Percentiles rank a stretch among this genome's conserved stretches.
Evolutionary conservation across 768 basidiomycete species (phyloP).

Genomic region (Tylopilus balloui): DNA sequence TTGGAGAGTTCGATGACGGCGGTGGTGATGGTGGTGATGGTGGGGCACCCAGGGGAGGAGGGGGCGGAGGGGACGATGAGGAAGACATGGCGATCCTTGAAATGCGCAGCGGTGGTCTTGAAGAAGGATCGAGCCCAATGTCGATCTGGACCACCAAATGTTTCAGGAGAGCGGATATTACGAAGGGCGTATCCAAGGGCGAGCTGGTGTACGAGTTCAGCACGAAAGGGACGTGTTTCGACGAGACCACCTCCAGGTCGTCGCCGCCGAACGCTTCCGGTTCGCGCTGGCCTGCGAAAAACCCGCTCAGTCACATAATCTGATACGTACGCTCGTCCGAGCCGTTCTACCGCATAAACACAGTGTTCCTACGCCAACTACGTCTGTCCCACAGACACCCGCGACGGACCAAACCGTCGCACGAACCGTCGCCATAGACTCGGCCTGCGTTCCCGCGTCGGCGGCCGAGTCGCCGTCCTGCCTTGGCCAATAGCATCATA

Average conservation of each 20-base stretch:
- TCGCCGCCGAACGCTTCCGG: too few relatives aligned
- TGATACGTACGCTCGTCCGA: too few relatives aligned
- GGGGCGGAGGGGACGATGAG: neutral
- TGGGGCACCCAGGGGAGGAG: neutral
- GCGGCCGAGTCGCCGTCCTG: neutral
- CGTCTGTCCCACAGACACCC: constrained; percentile 18
- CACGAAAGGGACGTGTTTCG: neutral
- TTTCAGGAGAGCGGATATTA: constrained; percentile 14
- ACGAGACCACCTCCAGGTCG: neutral
- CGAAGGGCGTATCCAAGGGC: constrained; percentile 10
- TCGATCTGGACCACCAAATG: constrained; percentile 12
- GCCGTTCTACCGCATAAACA: too few relatives aligned
- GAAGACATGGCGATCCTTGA: constrained; percentile 15
- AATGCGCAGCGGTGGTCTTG: neutral
- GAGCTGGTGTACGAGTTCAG: neutral
- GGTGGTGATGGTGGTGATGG: neutral
- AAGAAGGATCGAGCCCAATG: constrained; percentile 1
- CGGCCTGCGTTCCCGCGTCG: constrained; percentile 16
- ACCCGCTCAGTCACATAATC: too few relatives aligned
- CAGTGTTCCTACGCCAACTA: neutral
- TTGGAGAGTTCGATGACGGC: neutral
- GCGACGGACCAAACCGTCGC: constrained; percentile 19
- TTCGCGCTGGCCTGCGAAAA: neutral
- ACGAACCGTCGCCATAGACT: constrained; percentile 27
- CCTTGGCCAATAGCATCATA: neutral